Conservation (phyloP, 768 basidiomycete genomes). For the Suillus discolor region DNA sequence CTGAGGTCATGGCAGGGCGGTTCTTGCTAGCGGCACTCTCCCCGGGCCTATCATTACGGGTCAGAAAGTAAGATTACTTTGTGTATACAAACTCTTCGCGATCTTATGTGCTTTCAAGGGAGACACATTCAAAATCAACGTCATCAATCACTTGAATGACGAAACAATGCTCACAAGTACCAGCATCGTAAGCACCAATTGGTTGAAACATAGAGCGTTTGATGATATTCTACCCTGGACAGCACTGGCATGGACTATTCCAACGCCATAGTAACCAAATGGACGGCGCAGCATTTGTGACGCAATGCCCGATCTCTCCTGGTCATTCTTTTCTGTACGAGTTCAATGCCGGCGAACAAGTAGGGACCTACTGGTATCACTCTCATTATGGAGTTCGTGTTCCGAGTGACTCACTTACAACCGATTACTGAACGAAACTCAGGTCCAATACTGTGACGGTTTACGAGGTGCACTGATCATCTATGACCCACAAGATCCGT, state of each 20-base stretch:
- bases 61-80: neutral
- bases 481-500: constrained; percentile 35
- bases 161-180: neutral
- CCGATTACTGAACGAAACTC: neutral
- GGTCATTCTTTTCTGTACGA: neutral
- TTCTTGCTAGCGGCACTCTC: neutral
- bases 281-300: neutral
- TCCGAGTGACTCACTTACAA: neutral
- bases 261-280: neutral
- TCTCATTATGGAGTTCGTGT: constrained; percentile 1
- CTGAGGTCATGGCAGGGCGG: neutral
- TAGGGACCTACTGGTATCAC: constrained; percentile 1
- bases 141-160: neutral
- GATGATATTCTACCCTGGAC: neutral
- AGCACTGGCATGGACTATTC: constrained; percentile 2
- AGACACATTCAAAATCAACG: neutral
- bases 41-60: neutral
- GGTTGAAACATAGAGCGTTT: neutral
- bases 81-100: neutral
- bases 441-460: constrained; percentile 56
- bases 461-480: constrained; percentile 52
- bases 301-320: neutral
- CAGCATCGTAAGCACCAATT: neutral
- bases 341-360: neutral
- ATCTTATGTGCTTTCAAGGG: neutral